Base-by-base conservation (phyloP, 2,329 filamentous ascomycete species). In the Aspergillus sp. region DNA sequence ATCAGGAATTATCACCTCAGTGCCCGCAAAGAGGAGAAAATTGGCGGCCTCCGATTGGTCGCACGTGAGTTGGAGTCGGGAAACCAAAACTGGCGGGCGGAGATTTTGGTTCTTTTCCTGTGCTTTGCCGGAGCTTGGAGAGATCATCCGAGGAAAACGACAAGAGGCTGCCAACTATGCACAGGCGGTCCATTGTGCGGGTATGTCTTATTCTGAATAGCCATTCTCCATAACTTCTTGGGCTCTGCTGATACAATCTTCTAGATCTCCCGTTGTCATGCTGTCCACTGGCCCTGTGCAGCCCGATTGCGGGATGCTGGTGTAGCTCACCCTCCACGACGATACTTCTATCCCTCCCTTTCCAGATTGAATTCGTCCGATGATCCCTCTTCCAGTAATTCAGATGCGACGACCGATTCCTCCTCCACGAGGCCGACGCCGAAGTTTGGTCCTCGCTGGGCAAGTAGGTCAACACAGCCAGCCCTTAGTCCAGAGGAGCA, bases 221-320 rank as follows among this genome's bases (percentile, higher is more conserved):
- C 26, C 26, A 30, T 30, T 17, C 24, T 26, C 3, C 32, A 34
- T 17, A 4, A 8, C 3, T 17, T 5, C 30, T n/a, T 39, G 12
- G 22, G 2, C n/a, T 12, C 17, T 39, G 18, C 42, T 45, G 12
- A 38, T 51, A 36, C 32, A 18, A 13, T 42, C 34, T 44, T 36
- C 50, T 59, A 76, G 74, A 63, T 77, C 51, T 69, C 73, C 54
- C 73, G 72, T 60, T 69, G 69, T 64, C 69, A 72, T 58, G 68
- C 70, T 60, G 61, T 76, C 66, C 75, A 76, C 64, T 68, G 75
- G 65, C 70, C 71, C 53, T 72, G 71, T 64, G 66, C 71, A 55
- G 66, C 68, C 44, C 66, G 66, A 55, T 62, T 60, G 53, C 64
- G 62, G 61, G 55, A 63, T 62, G 55, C 65, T 58, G 53, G 63